phyloP scores from a whole-genome alignment of 257 asterid genomes.

The Gynochthodes officinalis region DNA sequence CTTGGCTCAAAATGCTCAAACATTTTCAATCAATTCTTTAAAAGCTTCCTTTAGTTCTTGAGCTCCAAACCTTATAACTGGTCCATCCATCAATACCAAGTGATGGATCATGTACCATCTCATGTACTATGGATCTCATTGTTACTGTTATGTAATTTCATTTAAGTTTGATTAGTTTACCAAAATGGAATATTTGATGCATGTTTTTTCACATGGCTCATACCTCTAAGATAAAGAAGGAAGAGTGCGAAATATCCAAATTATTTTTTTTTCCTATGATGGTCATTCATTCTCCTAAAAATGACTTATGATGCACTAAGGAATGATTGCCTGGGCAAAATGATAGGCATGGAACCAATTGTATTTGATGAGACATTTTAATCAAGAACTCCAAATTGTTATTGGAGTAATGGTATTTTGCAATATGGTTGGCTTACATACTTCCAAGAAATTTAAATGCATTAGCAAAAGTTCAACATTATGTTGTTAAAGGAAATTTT shows the following conservation, averaged over 20 bases:
- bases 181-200: background rate
- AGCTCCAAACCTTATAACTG: no score
- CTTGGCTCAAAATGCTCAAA: no score
- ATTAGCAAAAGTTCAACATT: background rate
- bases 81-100: no score
- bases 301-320: background rate
- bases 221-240: background rate
- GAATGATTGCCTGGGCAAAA: background rate
- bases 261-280: background rate
- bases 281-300: background rate
- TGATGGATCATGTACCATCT: no score
- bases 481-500: background rate
- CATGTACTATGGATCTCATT: no score
- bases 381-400: background rate
- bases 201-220: background rate
- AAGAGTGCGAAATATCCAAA: background rate
- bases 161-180: background rate
- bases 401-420: background rate
- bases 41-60: no score
- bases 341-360: no score
- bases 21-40: no score
- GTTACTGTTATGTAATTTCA: no score
- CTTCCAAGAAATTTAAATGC: background rate
- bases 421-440: no score
- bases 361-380: background rate